These are phyloP conservation scores for Pichia heedii DNA, from an alignment of 805 yeast species.

Conservation along the genomic window DNA sequence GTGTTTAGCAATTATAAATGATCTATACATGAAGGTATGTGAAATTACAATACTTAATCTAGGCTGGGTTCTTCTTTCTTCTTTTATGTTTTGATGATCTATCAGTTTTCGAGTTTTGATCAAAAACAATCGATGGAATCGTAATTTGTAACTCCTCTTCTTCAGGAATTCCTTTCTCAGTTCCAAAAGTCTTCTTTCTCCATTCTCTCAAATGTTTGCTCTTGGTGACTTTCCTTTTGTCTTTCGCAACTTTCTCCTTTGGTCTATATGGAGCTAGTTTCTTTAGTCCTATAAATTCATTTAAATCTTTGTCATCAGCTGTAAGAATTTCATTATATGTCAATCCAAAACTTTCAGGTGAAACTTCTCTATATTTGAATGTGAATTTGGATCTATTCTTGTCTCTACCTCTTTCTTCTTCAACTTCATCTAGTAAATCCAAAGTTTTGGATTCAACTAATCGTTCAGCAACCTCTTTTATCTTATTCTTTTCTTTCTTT, in stretches of 20 bases:
- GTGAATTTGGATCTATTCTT: conserved; percentile 35
- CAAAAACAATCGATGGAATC: conserved; percentile 21
- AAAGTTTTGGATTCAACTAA: conserved; percentile 69
- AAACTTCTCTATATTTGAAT: conserved; percentile 87
- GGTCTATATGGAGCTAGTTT: conserved; percentile 91
- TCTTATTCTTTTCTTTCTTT: conserved; percentile 52
- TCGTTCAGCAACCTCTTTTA: conserved; percentile 62
- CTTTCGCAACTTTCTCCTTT: conserved; percentile 60
- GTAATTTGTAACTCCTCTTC: conserved; percentile 16
- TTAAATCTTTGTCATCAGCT: conserved; percentile 82
- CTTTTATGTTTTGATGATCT: neutral
- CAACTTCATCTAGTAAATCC: conserved; percentile 60
- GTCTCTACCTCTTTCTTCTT: conserved; percentile 54
- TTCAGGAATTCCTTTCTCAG: conserved; percentile 25
- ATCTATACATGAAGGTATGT: too few species aligned
- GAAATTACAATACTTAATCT: too few species aligned
- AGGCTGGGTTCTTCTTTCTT: too few species aligned
- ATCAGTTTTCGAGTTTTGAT: conserved; percentile 17
- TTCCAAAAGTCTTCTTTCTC: conserved; percentile 74
- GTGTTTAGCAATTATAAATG: too few species aligned
- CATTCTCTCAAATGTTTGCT: conserved; percentile 77
- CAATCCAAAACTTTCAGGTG: conserved; percentile 88
- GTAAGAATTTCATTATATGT: conserved; percentile 76
- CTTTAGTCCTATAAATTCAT: conserved; percentile 78
- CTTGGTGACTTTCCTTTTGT: conserved; percentile 77